Percentiles rank a stretch among this genome's conserved stretches.
These are phyloP conservation scores for Fusarium sp. DNA, from an alignment of 2,329 filamentous ascomycete genomes.

Conservation along the genomic window DNA sequence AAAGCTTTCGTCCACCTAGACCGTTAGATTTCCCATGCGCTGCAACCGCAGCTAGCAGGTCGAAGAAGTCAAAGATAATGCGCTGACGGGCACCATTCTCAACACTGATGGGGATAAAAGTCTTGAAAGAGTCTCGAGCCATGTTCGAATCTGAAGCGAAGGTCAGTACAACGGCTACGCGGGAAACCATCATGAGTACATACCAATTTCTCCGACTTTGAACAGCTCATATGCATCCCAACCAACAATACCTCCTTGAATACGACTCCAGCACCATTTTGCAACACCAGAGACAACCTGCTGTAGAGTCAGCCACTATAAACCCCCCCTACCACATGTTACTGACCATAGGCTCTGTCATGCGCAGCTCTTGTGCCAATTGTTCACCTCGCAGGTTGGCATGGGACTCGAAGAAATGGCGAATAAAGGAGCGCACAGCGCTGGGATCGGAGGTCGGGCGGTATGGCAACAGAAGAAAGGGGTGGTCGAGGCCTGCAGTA, in stretches of 20 bases:
- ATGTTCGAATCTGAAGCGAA: slow-evolving; percentile 81
- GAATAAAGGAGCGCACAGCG: slow-evolving; percentile 90
- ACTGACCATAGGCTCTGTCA: slow-evolving; percentile 92
- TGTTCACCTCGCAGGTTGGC: slow-evolving; percentile 75
- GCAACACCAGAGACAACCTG: slow-evolving; percentile 92
- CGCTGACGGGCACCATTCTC: slow-evolving; percentile 86
- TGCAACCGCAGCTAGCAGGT: slow-evolving; percentile 88
- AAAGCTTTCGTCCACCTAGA: slow-evolving; percentile 91
- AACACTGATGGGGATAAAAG: slow-evolving; percentile 94
- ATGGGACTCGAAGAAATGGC: slow-evolving; percentile 86
- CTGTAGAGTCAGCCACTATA: slow-evolving; percentile 41
- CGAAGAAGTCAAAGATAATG: slow-evolving; percentile 97
- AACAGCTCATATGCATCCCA: slow-evolving; percentile 99
- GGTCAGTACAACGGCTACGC: slow-evolving; percentile 31
- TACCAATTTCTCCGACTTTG: slow-evolving; percentile 91
- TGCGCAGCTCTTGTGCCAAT: slow-evolving; percentile 86
- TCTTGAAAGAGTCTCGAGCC: slow-evolving; percentile 93
- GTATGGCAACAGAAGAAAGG: slow-evolving; percentile 94
- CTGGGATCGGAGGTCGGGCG: slow-evolving; percentile 92
- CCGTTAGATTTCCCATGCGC: slow-evolving; percentile 95
- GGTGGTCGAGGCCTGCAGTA: slow-evolving; percentile 81
- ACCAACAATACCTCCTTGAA: slow-evolving; percentile 90
- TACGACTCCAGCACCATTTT: slow-evolving; percentile 98
- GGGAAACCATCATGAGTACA: slow-evolving; percentile 15
- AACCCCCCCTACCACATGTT: background rate